Conservation (phyloP, 306 rosid species). For the Casuarina cunninghamiana region DNA sequence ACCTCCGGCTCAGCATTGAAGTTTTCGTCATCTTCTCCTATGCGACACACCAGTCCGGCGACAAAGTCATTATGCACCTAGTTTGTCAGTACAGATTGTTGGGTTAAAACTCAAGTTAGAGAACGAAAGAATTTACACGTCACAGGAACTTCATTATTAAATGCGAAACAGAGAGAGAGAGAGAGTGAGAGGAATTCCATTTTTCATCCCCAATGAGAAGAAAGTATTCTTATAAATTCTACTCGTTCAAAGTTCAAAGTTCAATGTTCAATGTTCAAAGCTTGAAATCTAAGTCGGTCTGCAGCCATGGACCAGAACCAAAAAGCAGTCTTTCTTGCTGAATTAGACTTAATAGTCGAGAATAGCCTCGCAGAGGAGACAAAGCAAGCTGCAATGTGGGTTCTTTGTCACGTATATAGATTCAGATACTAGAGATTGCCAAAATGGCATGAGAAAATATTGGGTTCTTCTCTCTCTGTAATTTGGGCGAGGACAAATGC, state of each 20-base stretch:
- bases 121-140: background rate
- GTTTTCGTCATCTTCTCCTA: too few relatives aligned
- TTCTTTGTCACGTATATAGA: background rate
- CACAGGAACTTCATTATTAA: background rate
- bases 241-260: background rate
- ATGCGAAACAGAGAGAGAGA: background rate
- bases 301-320: background rate
- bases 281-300: background rate
- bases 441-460: background rate
- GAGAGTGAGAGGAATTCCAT: background rate
- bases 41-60: too few relatives aligned
- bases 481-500: conserved; percentile 10
- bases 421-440: background rate
- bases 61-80: too few relatives aligned
- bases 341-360: background rate
- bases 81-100: too few relatives aligned
- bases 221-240: background rate
- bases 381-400: background rate
- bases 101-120: background rate
- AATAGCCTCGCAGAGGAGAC: background rate
- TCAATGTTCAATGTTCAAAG: background rate
- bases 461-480: background rate
- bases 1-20: too few relatives aligned
- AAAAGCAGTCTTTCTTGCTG: background rate
- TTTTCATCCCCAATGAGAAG: background rate